Percentiles rank a stretch among this genome's conserved stretches.
phyloP scores from a whole-genome alignment of 2,329 filamentous ascomycete genomes.

The Fusarium bulbicola region DNA sequence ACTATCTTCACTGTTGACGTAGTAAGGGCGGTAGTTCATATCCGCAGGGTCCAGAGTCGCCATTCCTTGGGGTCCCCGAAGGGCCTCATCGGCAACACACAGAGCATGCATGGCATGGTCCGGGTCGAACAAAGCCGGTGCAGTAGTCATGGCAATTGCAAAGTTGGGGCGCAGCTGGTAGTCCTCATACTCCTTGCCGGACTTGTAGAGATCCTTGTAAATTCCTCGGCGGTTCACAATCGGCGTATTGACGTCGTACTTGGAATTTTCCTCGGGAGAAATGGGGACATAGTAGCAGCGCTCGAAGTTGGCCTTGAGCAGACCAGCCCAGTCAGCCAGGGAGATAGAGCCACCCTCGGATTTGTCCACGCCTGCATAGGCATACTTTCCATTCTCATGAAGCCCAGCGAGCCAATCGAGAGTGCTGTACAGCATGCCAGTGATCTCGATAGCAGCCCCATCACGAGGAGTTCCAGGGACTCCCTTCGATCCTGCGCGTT shows the following conservation, averaged over 20 bases:
- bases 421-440: constrained; percentile 89
- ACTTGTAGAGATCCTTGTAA: constrained; percentile 96
- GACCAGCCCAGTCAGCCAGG: constrained; percentile 80
- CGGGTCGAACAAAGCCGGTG: constrained; percentile 84
- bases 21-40: constrained; percentile 92
- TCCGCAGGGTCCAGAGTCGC: constrained; percentile 93
- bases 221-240: constrained; percentile 92
- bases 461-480: constrained; percentile 96
- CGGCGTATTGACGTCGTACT: constrained; percentile 81
- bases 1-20: constrained; percentile 94
- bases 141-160: constrained; percentile 93
- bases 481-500: constrained; percentile 89
- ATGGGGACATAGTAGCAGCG: constrained; percentile 87
- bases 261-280: constrained; percentile 72
- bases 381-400: constrained; percentile 73
- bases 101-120: constrained; percentile 82
- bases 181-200: constrained; percentile 95
- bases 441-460: constrained; percentile 94
- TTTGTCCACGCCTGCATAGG: constrained; percentile 76
- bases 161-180: constrained; percentile 97
- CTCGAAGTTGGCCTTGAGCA: constrained; percentile 89
- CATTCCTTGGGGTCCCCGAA: constrained; percentile 92
- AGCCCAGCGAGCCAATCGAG: constrained; percentile 81
- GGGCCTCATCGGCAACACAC: constrained; percentile 77
- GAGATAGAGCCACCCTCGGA: constrained; percentile 69